These are phyloP conservation scores for Podospora pseudocomata DNA, from an alignment of 495 filamentous ascomycete genomes.

Conservation along the genomic window DNA sequence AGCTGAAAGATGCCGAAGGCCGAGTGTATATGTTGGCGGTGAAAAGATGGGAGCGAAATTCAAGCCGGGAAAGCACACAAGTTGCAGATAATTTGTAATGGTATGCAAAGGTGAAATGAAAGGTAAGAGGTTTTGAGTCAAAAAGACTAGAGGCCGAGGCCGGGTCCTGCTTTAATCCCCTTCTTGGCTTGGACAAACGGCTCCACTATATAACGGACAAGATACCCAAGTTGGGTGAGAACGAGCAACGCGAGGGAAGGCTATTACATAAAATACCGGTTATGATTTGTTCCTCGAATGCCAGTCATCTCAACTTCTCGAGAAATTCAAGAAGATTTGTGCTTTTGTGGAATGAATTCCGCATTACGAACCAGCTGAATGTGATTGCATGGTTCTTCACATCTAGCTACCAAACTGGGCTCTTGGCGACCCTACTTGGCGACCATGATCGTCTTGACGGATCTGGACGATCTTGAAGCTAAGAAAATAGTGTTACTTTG, in stretches of 20 bases:
- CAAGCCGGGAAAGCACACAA: background rate
- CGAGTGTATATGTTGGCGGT: background rate
- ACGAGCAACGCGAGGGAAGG: background rate
- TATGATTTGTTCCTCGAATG: background rate
- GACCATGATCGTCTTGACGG: background rate
- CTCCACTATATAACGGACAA: background rate
- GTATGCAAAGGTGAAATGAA: background rate
- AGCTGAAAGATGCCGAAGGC: background rate
- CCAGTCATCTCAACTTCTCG: background rate
- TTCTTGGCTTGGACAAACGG: background rate
- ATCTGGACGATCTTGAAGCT: background rate
- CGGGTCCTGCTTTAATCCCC: background rate
- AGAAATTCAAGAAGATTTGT: background rate
- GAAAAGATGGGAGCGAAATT: background rate
- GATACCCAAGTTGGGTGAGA: background rate
- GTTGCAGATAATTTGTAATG: background rate
- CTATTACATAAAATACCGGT: background rate
- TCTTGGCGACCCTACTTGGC: background rate
- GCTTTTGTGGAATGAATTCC: background rate
- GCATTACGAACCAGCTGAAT: background rate
- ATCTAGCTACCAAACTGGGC: background rate
- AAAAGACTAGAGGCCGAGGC: background rate
- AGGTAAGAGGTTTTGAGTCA: background rate
- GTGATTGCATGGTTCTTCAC: background rate
- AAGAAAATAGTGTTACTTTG: background rate